phyloP scores from a whole-genome alignment of 768 basidiomycete species.

The Coprinellus micaceus region DNA sequence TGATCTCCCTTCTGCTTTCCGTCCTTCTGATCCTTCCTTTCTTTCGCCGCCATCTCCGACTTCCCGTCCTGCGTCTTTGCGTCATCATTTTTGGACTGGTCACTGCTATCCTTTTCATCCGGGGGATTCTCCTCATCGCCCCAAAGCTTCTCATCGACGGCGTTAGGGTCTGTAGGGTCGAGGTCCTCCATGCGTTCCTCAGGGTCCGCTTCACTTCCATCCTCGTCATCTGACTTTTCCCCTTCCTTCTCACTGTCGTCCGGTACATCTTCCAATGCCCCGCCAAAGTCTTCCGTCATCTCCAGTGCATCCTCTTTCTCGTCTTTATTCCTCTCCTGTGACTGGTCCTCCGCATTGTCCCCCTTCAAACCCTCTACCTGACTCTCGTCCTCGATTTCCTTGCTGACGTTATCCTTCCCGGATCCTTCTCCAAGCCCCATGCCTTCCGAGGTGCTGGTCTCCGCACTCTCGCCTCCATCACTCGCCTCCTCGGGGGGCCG shows the following conservation, averaged over 20 bases:
- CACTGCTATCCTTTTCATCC: slow-evolving; percentile 47
- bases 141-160: slow-evolving; percentile 94
- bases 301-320: slow-evolving; percentile 80
- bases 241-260: slow-evolving; percentile 52
- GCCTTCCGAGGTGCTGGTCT: slow-evolving; percentile 55
- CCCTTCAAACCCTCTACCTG: slow-evolving; percentile 92
- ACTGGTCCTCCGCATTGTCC: slow-evolving; percentile 43
- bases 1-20: slow-evolving; percentile 21
- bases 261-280: slow-evolving; percentile 78
- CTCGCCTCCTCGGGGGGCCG: slow-evolving; percentile 74
- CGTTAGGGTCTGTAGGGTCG: slow-evolving; percentile 76
- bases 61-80: slow-evolving; percentile 45
- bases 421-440: slow-evolving; percentile 86
- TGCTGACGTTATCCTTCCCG: slow-evolving; percentile 84
- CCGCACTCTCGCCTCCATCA: slow-evolving; percentile 47
- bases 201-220: slow-evolving; percentile 55
- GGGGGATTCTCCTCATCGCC: slow-evolving; percentile 68
- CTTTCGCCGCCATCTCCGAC: slow-evolving; percentile 79
- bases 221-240: slow-evolving; percentile 47
- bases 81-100: slow-evolving; percentile 59
- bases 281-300: slow-evolving; percentile 89
- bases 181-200: slow-evolving; percentile 85
- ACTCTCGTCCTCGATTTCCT: slow-evolving; percentile 93
- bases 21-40: slow-evolving; percentile 39
- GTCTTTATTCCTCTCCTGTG: slow-evolving; percentile 42